phyloP scores from a whole-genome alignment of 1,139 yeast species.

The Candida pseudoviswanathii region DNA sequence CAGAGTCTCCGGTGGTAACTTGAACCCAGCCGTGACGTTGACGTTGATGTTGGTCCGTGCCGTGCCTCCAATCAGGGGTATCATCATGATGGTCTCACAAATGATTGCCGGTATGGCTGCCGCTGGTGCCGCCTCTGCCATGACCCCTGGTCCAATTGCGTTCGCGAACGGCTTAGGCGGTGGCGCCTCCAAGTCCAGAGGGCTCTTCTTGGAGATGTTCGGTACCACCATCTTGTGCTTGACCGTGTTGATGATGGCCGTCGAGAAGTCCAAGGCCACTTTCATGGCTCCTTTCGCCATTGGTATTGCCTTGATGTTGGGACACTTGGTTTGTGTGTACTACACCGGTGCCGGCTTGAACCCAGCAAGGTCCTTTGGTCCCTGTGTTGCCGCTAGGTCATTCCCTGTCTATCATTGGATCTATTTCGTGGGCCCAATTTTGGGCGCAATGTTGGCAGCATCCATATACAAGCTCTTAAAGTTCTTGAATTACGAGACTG shows the following conservation, averaged over 20 bases:
- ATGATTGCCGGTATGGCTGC: conserved; percentile 89
- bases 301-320: conserved; percentile 81
- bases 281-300: conserved; percentile 82
- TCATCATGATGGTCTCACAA: conserved; percentile 66
- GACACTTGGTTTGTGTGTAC: conserved; percentile 79
- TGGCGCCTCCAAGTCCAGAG: conserved; percentile 73
- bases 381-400: conserved; percentile 66
- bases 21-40: conserved; percentile 87
- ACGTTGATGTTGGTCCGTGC: conserved; percentile 72
- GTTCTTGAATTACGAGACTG: conserved; percentile 66
- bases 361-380: conserved; percentile 91
- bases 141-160: conserved; percentile 80
- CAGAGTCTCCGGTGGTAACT: conserved; percentile 86
- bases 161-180: conserved; percentile 77
- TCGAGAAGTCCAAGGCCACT: conserved; percentile 77
- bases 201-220: conserved; percentile 80
- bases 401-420: conserved; percentile 91
- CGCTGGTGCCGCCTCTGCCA: conserved; percentile 84
- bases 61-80: conserved; percentile 71
- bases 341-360: conserved; percentile 91
- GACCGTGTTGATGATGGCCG: conserved; percentile 82
- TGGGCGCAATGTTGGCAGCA: conserved; percentile 70
- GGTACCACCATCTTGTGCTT: conserved; percentile 74
- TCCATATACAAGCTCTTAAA: conserved; percentile 70
- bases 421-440: conserved; percentile 85